Evolutionary conservation across 805 yeast species (phyloP), one percentile per base, ranked within the genome.

Genomic region (Spathaspora arborariae): DNA sequence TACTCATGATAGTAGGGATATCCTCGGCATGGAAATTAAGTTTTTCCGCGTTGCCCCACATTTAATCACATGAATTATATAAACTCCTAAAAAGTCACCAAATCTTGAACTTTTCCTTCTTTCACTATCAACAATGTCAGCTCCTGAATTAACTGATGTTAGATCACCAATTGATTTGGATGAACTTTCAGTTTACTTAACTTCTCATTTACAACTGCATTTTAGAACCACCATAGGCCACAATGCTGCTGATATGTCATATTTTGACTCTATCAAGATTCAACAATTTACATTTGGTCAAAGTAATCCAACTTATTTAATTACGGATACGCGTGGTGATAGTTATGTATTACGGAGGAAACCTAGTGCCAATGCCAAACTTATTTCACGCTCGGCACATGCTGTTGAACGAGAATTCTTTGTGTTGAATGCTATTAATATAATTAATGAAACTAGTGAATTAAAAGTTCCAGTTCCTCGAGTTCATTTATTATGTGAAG

Each of bases 281-380:
- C 64, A 72, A 49, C 87, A 81, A 59, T 81, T 81, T 63, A 71
- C 71, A 21, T 79, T 76, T 57, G 87, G 87, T 13, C 87, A 81
- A 58, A 76, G 82, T 1, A 81, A 81, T 56, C 87, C 86, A 10
- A 80, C 85, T 1, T 81, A 80, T 56, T 41, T 38, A 24, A 45
- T 80, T 20, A 61, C 57, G 2, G 82, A 79, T 51, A 56, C 67
- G 2, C 50, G 50, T 4, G 70, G 70, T 1, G 64, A 67, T 2
- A 62, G 57, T 22, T 73, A 69, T 45, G 85, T 81, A 2, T 65
- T 81, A 43, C 64, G 87, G 46, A 68, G 81, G 51, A 81, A 81
- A 55, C 87, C 87, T 0, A 68, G 75, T 6, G 60, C 76, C 2
- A 78, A 76, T 51, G 67, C 67, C 30, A 66, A 74, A 47, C 64